Base-by-base conservation (phyloP, 1,139 yeast species). In the Candida labiduridarum region DNA sequence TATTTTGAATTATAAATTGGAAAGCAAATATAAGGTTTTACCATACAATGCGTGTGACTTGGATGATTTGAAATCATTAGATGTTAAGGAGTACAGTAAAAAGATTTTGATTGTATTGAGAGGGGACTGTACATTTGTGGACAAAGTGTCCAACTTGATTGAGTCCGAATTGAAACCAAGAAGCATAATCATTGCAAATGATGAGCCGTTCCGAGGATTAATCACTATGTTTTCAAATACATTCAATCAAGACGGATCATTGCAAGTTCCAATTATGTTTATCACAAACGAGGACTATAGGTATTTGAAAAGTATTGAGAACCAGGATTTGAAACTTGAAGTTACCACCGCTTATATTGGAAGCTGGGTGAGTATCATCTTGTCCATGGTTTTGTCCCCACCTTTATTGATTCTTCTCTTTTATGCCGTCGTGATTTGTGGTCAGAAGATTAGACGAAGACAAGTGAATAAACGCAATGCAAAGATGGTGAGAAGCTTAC, bases 311-410 rank as follows among this genome's bases (percentile, higher is more conserved):
- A 44, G 45, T 15, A 34, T 60, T 10, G 55, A 58, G 19, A 5
- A 41, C 1, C 41, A 48, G 12, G 49, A 63, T 43, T 29, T 61
- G n/a, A 47, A 47, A 1, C 45, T 72, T 19, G 51, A 54, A 1
- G 54, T 76, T 11, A 54, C 60, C 8, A 75, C 81, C 0, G 73
- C 75, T 1, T 59, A 73, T 2, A 57, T 75, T 29, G 79, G 78
- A 14, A 68, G 69, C 50, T 75, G 79, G 77, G 52, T 73, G 48
- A 73, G 69, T 54, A 58, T 76, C 19, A 53, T 75, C 16, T 53
- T 74, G 14, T 74, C 78, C 43, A 71, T 76, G 74, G 65, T 75
- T 12, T 59, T 76, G 14, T 74, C 79, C 14, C 81, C 81, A 1
- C 80, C 80, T 0, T 58, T 76, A 19, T 56, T 76, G 47, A 73